Percentiles rank a stretch among this genome's conserved stretches.
Conservation (phyloP, 176 grass and related monocot genomes). For the Paspalum vaginatum region DNA sequence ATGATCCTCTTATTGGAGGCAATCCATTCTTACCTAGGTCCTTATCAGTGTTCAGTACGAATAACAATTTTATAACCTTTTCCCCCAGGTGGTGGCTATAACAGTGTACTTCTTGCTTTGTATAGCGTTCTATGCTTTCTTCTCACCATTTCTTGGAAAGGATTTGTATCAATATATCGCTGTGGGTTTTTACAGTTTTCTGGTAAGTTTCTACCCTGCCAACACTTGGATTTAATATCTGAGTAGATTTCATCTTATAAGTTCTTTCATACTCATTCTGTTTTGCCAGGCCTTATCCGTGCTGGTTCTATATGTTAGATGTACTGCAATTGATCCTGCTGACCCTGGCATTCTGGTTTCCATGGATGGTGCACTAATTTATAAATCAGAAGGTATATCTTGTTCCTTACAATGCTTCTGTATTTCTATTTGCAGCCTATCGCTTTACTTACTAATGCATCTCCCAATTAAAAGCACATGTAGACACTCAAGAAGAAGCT, state of each 20-base stretch:
- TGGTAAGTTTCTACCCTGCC: conserved; percentile 57
- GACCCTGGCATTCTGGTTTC: conserved; percentile 86
- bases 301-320: conserved; percentile 85
- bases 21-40: not conserved
- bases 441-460: conserved; percentile 44
- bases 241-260: conserved; percentile 25
- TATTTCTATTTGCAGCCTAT: not conserved
- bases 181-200: conserved; percentile 78
- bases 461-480: conserved; percentile 34
- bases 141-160: conserved; percentile 92
- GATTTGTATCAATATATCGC: conserved; percentile 67
- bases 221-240: not conserved
- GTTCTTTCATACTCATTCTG: conserved; percentile 29
- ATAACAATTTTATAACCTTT: not conserved
- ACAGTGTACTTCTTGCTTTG: conserved; percentile 94
- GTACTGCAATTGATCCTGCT: conserved; percentile 96
- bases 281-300: conserved; percentile 78
- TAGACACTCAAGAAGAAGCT: conserved; percentile 46
- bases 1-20: not conserved
- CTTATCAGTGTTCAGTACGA: not conserved
- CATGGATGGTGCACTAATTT: conserved; percentile 60
- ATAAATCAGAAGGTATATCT: conserved; percentile 61
- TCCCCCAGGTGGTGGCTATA: conserved; percentile 87
- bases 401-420: conserved; percentile 31
- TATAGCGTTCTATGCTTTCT: conserved; percentile 98